These are phyloP conservation scores for Cercospora sojina DNA, from an alignment of 2,329 filamentous ascomycete species.

Conservation along the genomic window DNA sequence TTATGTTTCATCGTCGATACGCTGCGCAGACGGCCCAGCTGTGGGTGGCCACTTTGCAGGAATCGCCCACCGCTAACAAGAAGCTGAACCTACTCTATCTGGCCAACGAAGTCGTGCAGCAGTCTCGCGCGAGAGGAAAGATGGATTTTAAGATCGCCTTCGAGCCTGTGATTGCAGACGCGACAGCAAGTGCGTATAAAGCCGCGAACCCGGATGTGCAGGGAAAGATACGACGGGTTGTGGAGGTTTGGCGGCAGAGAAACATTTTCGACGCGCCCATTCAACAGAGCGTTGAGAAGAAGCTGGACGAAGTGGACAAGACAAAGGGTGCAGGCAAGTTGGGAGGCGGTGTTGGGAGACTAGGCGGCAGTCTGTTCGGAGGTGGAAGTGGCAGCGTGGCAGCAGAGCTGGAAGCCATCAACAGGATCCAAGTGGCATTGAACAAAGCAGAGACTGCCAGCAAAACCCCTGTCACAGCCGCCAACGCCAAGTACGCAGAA, in stretches of 20 bases:
- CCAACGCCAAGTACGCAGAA: conserved; percentile 81
- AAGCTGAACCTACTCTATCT: conserved; percentile 90
- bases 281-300: conserved; percentile 74
- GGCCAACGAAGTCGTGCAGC: conserved; percentile 95
- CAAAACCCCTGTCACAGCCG: conserved; percentile 65
- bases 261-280: conserved; percentile 79
- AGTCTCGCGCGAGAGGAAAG: conserved; percentile 89
- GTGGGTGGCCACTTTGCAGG: conserved; percentile 86
- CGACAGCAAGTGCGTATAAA: conserved; percentile 86
- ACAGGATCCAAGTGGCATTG: conserved; percentile 69
- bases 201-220: conserved; percentile 83
- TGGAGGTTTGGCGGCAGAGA: conserved; percentile 91
- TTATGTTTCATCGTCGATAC: conserved; percentile 96
- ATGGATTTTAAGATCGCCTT: conserved; percentile 91
- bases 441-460: conserved; percentile 69
- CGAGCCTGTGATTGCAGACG: conserved; percentile 87
- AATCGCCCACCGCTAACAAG: conserved; percentile 75
- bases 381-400: conserved; percentile 60
- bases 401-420: conserved; percentile 72
- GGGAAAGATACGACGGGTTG: conserved; percentile 78
- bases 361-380: conserved; percentile 71
- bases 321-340: conserved; percentile 31
- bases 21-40: conserved; percentile 88
- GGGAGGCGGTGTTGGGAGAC: conserved; percentile 32
- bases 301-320: conserved; percentile 67